These are phyloP conservation scores for Pythium dissotocum DNA, from an alignment of 352 stramenopile genomes.

Conservation along the genomic window DNA sequence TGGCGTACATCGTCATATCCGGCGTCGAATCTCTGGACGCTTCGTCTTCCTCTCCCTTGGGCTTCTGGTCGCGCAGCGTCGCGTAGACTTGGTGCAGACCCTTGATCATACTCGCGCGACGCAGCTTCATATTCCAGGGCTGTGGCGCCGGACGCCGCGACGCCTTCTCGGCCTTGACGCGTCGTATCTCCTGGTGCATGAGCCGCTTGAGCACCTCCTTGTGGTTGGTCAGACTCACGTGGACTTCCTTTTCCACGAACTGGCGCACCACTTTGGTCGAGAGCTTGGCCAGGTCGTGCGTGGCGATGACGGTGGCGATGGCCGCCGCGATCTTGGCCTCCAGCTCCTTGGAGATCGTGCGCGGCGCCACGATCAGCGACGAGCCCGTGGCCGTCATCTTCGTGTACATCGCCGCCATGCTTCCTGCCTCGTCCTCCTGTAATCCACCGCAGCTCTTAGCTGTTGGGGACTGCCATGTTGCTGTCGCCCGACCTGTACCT, in stretches of 20 bases:
- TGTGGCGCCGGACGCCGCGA: slow-evolving; percentile 54
- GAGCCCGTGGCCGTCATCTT: slow-evolving; percentile 52
- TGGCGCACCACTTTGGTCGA: slow-evolving; percentile 83
- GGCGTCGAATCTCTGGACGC: neutral
- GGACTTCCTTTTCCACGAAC: slow-evolving; percentile 83
- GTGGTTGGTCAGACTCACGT: slow-evolving; percentile 84
- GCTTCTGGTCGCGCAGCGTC: slow-evolving; percentile 30
- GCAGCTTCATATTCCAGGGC: slow-evolving; percentile 60
- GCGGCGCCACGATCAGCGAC: slow-evolving; percentile 56
- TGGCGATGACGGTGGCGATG: slow-evolving; percentile 67
- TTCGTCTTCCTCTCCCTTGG: neutral
- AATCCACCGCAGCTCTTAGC: neutral
- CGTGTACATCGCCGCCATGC: slow-evolving; percentile 46
- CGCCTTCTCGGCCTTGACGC: slow-evolving; percentile 71
- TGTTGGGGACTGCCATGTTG: neutral
- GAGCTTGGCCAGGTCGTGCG: slow-evolving; percentile 64
- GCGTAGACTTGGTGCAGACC: slow-evolving; percentile 41
- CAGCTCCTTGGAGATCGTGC: slow-evolving; percentile 81
- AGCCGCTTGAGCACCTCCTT: slow-evolving; percentile 88
- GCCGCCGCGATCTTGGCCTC: slow-evolving; percentile 75
- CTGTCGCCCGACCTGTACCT: neutral
- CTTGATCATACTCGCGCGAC: slow-evolving; percentile 45
- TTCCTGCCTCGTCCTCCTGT: neutral
- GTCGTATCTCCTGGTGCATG: slow-evolving; percentile 84
- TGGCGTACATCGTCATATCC: slow-evolving; percentile 46